Percentiles rank a stretch among this genome's conserved stretches.
These are phyloP conservation scores for Phytopythium helicoides DNA, from an alignment of 352 stramenopile species.

Conservation along the genomic window DNA sequence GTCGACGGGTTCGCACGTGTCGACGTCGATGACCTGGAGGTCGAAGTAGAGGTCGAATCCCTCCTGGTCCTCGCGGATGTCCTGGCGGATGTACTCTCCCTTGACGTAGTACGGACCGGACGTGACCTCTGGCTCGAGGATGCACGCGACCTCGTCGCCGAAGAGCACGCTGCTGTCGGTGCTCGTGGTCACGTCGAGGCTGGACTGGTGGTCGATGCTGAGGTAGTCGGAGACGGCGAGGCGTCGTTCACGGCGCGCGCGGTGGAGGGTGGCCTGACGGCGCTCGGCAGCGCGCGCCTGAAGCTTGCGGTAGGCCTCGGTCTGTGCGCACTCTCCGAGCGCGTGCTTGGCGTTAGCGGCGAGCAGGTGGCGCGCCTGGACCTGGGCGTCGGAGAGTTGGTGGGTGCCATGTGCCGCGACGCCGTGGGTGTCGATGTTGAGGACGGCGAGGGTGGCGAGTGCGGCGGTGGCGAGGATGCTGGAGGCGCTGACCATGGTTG, in stretches of 20 bases:
- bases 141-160: too few relatives aligned
- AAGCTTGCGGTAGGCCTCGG: conserved; percentile 14
- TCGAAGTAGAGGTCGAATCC: too few relatives aligned
- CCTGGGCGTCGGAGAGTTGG: conserved; percentile 4
- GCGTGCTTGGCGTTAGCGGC: conserved; percentile 17
- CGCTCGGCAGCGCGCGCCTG: conserved; percentile 14
- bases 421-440: conserved; percentile 9
- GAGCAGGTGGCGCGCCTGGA: conserved; percentile 11
- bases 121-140: too few relatives aligned
- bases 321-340: conserved; percentile 16
- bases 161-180: conserved; percentile 12
- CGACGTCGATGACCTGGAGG: too few relatives aligned
- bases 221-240: conserved; percentile 16
- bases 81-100: too few relatives aligned
- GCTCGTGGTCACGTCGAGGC: conserved; percentile 10
- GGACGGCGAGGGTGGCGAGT: conserved; percentile 9
- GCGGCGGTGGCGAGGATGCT: conserved; percentile 9
- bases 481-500: conserved; percentile 12
- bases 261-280: conserved; percentile 11
- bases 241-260: conserved; percentile 13
- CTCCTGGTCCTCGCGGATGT: too few relatives aligned
- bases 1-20: too few relatives aligned
- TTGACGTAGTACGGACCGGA: too few relatives aligned
- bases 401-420: not conserved
- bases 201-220: conserved; percentile 19